Percentiles rank a stretch among this genome's conserved stretches.
Conservation (phyloP, 306 rosid genomes). For the Clitoria ternatea region DNA sequence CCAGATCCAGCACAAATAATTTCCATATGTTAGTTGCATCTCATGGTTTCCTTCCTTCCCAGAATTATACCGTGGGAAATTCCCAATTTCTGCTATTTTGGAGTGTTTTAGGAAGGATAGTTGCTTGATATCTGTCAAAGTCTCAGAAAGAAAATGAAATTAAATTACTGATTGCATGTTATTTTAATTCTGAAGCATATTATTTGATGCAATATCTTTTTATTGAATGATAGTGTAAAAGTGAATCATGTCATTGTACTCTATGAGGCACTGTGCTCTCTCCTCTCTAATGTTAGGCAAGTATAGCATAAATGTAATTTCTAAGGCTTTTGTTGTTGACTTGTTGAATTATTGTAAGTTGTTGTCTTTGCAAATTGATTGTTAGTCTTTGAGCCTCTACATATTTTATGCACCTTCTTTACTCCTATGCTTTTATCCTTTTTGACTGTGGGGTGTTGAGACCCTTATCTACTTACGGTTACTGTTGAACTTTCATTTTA, state of each 20-base stretch:
- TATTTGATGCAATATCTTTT: neutral
- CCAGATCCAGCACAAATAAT: neutral
- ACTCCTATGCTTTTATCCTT: neutral
- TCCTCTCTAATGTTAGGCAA: neutral
- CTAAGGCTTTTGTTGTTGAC: no score
- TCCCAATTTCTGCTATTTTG: neutral
- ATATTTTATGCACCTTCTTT: neutral
- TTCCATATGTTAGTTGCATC: neutral
- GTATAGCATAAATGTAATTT: neutral
- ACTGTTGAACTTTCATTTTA: neutral
- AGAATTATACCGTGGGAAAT: neutral
- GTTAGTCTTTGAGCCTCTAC: neutral
- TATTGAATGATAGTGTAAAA: neutral
- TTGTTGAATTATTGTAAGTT: no score
- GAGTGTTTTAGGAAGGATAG: neutral
- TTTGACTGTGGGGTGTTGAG: neutral
- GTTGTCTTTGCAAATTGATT: neutral
- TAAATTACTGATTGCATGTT: neutral
- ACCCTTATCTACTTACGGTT: neutral
- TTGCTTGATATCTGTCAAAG: neutral
- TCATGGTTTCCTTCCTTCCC: neutral
- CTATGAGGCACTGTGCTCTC: neutral
- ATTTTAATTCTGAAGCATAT: neutral
- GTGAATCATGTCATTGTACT: neutral
- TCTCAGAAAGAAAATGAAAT: neutral